These are phyloP conservation scores for Salix dunnii DNA, from an alignment of 345 rosid species.

Conservation along the genomic window DNA sequence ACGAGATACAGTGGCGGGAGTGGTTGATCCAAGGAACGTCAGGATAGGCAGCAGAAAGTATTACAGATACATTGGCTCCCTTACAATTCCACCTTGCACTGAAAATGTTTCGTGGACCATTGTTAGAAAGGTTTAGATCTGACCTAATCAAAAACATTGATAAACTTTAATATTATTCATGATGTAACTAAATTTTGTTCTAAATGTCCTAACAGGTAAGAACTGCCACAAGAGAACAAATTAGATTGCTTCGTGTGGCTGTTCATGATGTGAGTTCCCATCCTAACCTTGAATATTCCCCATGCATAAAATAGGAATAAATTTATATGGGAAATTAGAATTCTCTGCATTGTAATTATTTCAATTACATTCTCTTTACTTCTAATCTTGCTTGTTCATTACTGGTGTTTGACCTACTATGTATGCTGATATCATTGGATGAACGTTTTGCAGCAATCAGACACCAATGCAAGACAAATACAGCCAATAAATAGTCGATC, in stretches of 20 bases:
- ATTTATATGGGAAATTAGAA: background rate
- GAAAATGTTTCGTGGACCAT: conserved; percentile 69
- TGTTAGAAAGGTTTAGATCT: conserved; percentile 40
- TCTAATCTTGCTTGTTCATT: background rate
- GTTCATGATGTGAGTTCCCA: conserved; percentile 67
- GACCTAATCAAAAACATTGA: background rate
- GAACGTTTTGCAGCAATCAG: conserved; percentile 40
- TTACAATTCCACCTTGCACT: conserved; percentile 79
- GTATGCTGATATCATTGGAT: background rate
- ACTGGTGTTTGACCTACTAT: background rate
- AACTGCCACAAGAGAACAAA: conserved; percentile 58
- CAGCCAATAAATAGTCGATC: conserved; percentile 44
- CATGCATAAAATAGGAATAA: background rate
- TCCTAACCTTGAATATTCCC: too few species aligned
- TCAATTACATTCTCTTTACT: too few species aligned
- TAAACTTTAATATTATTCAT: background rate
- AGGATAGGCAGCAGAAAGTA: conserved; percentile 54
- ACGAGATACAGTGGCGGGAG: conserved; percentile 36
- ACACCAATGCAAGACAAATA: conserved; percentile 64
- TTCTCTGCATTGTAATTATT: background rate
- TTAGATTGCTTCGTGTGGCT: conserved; percentile 60
- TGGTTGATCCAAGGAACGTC: conserved; percentile 48
- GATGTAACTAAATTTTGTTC: background rate
- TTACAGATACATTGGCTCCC: conserved; percentile 75
- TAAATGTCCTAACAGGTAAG: conserved; percentile 37